phyloP scores from a whole-genome alignment of 208 protist species.

The Leishmania martiniquensis region DNA sequence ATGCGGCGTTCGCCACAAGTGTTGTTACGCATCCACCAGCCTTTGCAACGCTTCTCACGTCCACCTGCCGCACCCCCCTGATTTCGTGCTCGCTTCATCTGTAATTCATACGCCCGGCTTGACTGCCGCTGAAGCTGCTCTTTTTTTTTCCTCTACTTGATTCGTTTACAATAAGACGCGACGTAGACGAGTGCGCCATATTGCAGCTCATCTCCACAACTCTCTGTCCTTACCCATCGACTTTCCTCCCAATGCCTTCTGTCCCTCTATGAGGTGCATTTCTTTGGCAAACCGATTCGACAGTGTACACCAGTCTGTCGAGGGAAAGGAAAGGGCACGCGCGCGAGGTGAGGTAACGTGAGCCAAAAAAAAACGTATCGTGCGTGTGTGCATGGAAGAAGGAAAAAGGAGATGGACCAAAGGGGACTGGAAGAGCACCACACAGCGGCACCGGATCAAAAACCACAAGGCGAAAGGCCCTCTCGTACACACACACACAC shows the following conservation, averaged over 20 bases:
- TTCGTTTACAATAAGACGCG: neutral
- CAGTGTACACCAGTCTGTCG: neutral
- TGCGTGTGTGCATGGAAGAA: too few species aligned
- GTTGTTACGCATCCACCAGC: neutral
- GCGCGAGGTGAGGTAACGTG: too few species aligned
- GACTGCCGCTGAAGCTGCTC: neutral
- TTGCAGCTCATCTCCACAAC: too few species aligned
- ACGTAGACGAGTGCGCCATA: neutral
- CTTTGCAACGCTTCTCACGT: too few species aligned
- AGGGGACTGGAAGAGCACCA: neutral
- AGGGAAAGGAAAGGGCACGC: neutral
- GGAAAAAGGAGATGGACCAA: neutral
- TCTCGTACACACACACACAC: neutral
- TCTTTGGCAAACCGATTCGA: neutral
- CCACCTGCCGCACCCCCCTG: too few species aligned
- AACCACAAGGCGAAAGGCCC: neutral
- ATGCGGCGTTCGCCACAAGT: neutral
- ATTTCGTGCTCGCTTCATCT: too few species aligned
- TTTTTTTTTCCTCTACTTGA: neutral
- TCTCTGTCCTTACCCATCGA: too few species aligned
- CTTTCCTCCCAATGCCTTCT: neutral
- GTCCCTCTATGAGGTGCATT: neutral
- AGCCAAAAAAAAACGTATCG: too few species aligned
- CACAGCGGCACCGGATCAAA: neutral
- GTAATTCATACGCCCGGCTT: too few species aligned